These are phyloP conservation scores for Penicillium psychrofluorescens DNA, from an alignment of 495 filamentous ascomycete genomes.

Conservation along the genomic window DNA sequence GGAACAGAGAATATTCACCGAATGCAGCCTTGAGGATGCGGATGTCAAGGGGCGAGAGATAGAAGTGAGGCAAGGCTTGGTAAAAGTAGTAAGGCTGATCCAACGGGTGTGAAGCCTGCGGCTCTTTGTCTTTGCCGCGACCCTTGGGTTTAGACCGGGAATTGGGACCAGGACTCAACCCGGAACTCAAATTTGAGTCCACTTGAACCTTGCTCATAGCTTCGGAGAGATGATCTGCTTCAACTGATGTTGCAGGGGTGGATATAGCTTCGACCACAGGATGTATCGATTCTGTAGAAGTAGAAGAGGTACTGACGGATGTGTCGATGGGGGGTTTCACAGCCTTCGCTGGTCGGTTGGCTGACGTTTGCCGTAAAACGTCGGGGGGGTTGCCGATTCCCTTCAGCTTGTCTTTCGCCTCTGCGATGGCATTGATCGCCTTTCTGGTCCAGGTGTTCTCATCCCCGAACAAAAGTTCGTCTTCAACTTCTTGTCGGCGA, in stretches of 20 bases:
- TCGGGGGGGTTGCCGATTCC: slow-evolving; percentile 67
- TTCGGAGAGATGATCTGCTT: slow-evolving; percentile 20
- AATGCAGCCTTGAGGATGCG: slow-evolving; percentile 89
- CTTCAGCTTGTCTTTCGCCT: slow-evolving; percentile 62
- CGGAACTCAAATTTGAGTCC: neutral
- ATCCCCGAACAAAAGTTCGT: slow-evolving; percentile 89
- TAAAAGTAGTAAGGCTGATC: slow-evolving; percentile 72
- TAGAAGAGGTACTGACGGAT: slow-evolving; percentile 33
- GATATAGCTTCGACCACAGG: slow-evolving; percentile 1
- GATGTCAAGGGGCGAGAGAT: slow-evolving; percentile 90
- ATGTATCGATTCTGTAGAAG: slow-evolving; percentile 15
- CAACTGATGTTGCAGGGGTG: slow-evolving; percentile 11
- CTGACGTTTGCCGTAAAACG: slow-evolving; percentile 39
- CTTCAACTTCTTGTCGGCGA: slow-evolving; percentile 69
- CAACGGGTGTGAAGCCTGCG: slow-evolving; percentile 17
- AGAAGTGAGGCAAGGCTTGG: slow-evolving; percentile 81
- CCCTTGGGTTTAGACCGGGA: slow-evolving; percentile 17
- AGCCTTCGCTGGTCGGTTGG: slow-evolving; percentile 31
- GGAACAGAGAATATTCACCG: slow-evolving; percentile 74
- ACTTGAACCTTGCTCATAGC: slow-evolving; percentile 20
- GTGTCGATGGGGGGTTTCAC: slow-evolving; percentile 19
- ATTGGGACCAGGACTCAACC: neutral
- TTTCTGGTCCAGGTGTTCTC: slow-evolving; percentile 87
- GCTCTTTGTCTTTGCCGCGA: slow-evolving; percentile 23
- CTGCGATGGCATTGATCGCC: slow-evolving; percentile 62